Evolutionary conservation across 2,329 filamentous ascomycete genomes (phyloP).

Genomic region (Apiospora rasikravindrae): DNA sequence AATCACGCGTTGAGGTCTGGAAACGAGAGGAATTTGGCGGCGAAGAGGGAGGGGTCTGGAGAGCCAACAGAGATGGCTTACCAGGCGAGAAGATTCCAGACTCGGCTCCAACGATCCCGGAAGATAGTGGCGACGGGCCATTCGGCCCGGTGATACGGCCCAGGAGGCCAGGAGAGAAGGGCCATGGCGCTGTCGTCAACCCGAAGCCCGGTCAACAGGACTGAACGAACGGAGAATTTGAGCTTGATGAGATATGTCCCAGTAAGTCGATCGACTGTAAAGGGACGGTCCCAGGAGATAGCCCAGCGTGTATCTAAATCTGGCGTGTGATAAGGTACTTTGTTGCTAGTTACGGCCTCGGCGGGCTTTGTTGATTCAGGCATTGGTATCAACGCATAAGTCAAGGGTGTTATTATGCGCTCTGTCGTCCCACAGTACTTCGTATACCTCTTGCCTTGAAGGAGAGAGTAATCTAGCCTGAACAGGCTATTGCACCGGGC

Average conservation of each 20-base stretch:
- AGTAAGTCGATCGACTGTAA: background rate
- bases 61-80: slow-evolving; percentile 80
- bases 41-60: slow-evolving; percentile 76
- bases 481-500: background rate
- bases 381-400: background rate
- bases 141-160: slow-evolving; percentile 23
- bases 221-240: background rate
- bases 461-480: background rate
- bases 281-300: background rate
- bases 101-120: slow-evolving; percentile 19
- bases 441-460: background rate
- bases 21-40: slow-evolving; percentile 87
- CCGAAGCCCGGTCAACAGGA: slow-evolving; percentile 13
- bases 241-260: background rate
- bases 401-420: background rate
- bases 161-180: slow-evolving; percentile 18
- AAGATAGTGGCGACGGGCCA: slow-evolving; percentile 3
- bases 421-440: background rate
- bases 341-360: background rate
- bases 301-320: background rate
- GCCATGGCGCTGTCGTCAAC: slow-evolving; percentile 23
- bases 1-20: slow-evolving; percentile 91
- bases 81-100: slow-evolving; percentile 55
- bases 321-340: background rate
- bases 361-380: background rate